phyloP scores from a whole-genome alignment of 129 eudicot species.

The Arctium minus region DNA sequence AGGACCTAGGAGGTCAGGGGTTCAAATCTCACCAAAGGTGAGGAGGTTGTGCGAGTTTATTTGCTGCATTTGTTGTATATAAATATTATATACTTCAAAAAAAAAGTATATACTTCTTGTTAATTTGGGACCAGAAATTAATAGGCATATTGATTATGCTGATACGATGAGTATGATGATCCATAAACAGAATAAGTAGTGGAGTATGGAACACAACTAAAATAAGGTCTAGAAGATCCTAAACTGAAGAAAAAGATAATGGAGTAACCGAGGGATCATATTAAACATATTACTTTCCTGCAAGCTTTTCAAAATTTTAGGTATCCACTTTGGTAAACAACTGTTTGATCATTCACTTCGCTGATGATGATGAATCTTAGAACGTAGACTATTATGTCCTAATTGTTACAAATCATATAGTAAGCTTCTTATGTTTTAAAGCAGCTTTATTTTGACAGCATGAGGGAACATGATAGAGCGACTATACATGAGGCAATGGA shows the following conservation, averaged over 20 bases:
- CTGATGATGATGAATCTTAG: not conserved
- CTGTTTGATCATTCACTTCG: not conserved
- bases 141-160: not conserved
- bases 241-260: not conserved
- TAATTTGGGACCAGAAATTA: not conserved
- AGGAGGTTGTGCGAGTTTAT: too few species aligned
- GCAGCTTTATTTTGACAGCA: constrained; percentile 40
- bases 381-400: not conserved
- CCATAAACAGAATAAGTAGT: not conserved
- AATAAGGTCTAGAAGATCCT: not conserved
- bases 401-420: not conserved
- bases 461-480: constrained; percentile 99
- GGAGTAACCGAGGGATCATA: not conserved
- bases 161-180: not conserved
- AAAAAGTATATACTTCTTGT: not conserved
- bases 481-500: constrained; percentile 99
- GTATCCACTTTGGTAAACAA: not conserved
- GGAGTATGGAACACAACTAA: not conserved
- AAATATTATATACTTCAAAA: too few species aligned
- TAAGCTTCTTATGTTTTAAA: not conserved
- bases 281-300: not conserved
- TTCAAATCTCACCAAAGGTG: too few species aligned
- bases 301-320: not conserved
- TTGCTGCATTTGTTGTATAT: too few species aligned
- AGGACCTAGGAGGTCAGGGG: too few species aligned